Percentiles rank a stretch among this genome's conserved stretches.
phyloP scores from a whole-genome alignment of 805 yeast genomes.

The Maudiozyma saulgeensis region DNA sequence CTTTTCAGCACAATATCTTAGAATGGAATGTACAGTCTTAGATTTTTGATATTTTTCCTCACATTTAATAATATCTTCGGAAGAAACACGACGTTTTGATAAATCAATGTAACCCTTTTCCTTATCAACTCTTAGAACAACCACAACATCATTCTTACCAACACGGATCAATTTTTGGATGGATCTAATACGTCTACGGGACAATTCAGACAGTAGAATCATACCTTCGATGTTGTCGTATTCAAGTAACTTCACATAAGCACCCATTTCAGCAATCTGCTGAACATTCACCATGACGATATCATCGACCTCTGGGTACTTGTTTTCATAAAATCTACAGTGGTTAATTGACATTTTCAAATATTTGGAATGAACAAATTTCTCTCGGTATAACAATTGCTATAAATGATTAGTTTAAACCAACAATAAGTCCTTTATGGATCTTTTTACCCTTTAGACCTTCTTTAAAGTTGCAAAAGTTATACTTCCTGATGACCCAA shows the following conservation, averaged over 20 bases:
- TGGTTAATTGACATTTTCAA: constrained; percentile 66
- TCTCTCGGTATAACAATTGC: too few relatives aligned
- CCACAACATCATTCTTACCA: constrained; percentile 97
- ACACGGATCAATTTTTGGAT: constrained; percentile 96
- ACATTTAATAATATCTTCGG: constrained; percentile 94
- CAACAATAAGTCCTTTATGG: too few relatives aligned
- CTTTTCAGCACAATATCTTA: constrained; percentile 97
- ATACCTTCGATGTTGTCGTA: constrained; percentile 98
- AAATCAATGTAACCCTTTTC: constrained; percentile 97
- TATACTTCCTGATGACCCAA: background rate
- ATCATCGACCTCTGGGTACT: constrained; percentile 97
- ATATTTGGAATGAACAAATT: background rate
- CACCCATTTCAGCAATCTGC: constrained; percentile 99
- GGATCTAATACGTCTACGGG: constrained; percentile 97
- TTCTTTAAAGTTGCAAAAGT: background rate
- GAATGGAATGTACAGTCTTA: constrained; percentile 95
- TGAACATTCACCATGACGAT: constrained; percentile 98
- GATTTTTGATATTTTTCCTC: constrained; percentile 96
- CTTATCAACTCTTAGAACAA: constrained; percentile 94
- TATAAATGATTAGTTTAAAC: too few relatives aligned
- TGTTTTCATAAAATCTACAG: constrained; percentile 96
- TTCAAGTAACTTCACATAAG: constrained; percentile 89
- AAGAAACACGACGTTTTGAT: constrained; percentile 94
- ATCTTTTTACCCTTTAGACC: background rate
- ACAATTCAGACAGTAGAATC: constrained; percentile 90